Evolutionary conservation across 148 eudicot species (phyloP).

Genomic region (Talinum fruticosum): DNA sequence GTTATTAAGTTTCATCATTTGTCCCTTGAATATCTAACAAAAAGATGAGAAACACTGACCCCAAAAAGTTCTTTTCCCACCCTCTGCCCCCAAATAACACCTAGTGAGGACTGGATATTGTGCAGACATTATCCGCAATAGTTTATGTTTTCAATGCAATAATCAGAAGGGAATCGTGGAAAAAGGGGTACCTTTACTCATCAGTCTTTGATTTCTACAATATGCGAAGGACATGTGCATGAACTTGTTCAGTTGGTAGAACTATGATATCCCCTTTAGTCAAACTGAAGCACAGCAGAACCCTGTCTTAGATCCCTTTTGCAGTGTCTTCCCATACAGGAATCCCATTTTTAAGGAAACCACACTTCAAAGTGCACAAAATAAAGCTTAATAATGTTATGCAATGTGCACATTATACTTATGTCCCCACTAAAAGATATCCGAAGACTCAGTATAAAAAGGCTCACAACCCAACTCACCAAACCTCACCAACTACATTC

Average conservation of each 20-base stretch:
- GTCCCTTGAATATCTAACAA: background rate
- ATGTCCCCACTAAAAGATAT: background rate
- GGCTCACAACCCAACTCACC: background rate
- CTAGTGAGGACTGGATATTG: background rate
- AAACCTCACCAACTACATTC: background rate
- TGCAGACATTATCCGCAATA: background rate
- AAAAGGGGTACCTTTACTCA: background rate
- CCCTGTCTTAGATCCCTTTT: background rate
- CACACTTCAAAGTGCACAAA: background rate
- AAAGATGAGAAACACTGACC: background rate
- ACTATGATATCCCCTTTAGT: background rate
- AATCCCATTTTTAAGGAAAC: background rate
- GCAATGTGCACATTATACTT: background rate
- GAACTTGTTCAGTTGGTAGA: background rate
- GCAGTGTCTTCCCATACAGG: background rate
- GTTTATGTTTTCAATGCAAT: background rate
- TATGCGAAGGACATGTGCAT: background rate
- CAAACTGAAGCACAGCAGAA: background rate
- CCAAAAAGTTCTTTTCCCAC: background rate
- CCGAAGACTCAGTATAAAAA: slow-evolving; percentile 1
- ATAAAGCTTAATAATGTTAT: background rate
- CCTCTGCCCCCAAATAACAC: background rate
- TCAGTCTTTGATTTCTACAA: background rate
- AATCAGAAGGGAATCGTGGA: background rate
- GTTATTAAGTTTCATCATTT: background rate